Evolutionary conservation across 2,329 filamentous ascomycete genomes (phyloP), one percentile per base, ranked within the genome.

Genomic region (Akanthomyces uredinophilus): DNA sequence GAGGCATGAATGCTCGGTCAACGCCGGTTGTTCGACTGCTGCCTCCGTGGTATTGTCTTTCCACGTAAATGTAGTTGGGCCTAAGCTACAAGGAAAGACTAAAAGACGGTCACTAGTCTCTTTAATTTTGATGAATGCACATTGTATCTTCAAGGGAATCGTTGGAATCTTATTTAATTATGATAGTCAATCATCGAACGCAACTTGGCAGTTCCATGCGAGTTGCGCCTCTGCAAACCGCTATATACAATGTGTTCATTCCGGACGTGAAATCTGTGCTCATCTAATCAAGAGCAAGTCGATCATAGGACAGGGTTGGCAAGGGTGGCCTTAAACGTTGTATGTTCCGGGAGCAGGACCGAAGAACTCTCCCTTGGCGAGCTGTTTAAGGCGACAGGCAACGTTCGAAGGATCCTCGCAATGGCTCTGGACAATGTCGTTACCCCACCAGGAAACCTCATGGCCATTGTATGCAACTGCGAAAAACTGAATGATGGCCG

Each of bases 401-500:
- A 74, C 74, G 53, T 69, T 66, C 1, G n/a, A 11, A 2, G 47
- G 32, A 0, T 74, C 74, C 66, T 81, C 78, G 0, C 77, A 77
- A 1, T 78, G 79, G 0, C 69, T 72, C 8, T 50, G 47, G 8
- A 65, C 63, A 24, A 68, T 51, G 10, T 61, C 63, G 47, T 79
- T 80, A 0, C 76, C 76, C 76, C 76, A 78, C 76, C 76, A 78
- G 24, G 64, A 66, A 41, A 78, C 65, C 5, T 65, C 67, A 3
- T 73, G 70, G 4, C 74, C 75, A 0, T 74, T 75, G 43, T 79
- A 75, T 22, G 73, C 73, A 43, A 79, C 74, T 51, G 74, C 74
- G 54, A 79, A 78, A 67, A 78, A 78, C 29, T 78, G 78, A 27
- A 79, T 69, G 18, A 79, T 72, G 0, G 73, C 76, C 1, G 76